Evolutionary conservation across 2,329 filamentous ascomycete species (phyloP).

Genomic region (Penicillium sclerotiorum): DNA sequence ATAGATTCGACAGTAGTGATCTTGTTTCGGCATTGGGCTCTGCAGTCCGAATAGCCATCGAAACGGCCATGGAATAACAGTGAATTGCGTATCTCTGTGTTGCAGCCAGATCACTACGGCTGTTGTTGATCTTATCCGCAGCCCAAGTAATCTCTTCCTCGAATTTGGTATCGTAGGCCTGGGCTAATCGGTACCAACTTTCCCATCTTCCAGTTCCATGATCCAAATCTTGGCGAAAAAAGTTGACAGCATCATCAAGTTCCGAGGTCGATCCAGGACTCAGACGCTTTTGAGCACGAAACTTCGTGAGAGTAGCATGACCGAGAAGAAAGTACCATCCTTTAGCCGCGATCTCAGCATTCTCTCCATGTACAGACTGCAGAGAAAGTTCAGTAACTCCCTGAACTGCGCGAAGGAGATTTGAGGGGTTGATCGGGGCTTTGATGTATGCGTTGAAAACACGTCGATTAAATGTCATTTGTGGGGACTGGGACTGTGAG

Average conservation of each 20-base stretch:
- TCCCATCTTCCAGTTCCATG: conserved; percentile 83
- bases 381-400: conserved; percentile 76
- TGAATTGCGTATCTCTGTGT: conserved; percentile 81
- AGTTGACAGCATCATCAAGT: conserved; percentile 76
- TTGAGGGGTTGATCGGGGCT: conserved; percentile 77
- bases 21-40: conserved; percentile 58
- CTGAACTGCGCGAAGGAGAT: conserved; percentile 77
- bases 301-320: conserved; percentile 84
- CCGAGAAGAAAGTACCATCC: conserved; percentile 94
- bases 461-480: conserved; percentile 84
- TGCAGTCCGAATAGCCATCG: conserved; percentile 60
- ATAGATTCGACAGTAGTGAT: conserved; percentile 65
- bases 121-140: conserved; percentile 87
- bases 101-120: conserved; percentile 71
- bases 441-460: conserved; percentile 81
- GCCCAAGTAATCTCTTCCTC: conserved; percentile 88
- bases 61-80: conserved; percentile 72
- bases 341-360: conserved; percentile 69
- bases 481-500: conserved; percentile 64
- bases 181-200: conserved; percentile 84
- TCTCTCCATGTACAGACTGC: conserved; percentile 69
- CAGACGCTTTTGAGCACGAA: conserved; percentile 75
- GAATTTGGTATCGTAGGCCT: conserved; percentile 83
- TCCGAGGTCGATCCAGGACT: conserved; percentile 81
- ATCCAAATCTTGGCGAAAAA: conserved; percentile 79